Base-by-base conservation (phyloP, 495 filamentous ascomycete genomes). In the Saxophila tyrrhenica region DNA sequence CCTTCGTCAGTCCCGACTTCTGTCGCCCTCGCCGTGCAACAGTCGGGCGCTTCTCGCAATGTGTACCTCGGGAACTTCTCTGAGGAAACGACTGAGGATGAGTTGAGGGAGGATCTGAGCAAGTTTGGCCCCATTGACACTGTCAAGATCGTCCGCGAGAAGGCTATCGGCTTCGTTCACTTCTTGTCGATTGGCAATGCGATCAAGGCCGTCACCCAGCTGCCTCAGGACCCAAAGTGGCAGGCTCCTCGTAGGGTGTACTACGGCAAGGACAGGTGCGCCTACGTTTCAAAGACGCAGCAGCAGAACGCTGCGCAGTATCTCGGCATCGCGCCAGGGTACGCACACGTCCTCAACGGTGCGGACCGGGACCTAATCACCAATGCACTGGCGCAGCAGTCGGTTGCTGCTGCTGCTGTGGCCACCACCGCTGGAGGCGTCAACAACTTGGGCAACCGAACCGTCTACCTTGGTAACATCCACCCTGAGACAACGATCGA, bases 231-330 rank as follows among this genome's bases (percentile, higher is more conserved):
- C 70, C 71, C 84, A 2, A 95, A 95, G 71, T 98, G 92, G 92
- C 91, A 95, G 65, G 77, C 90, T 2, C 92, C 92, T 25, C 83
- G 87, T 51, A 86, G 92, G 39, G 94, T 98, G 11, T 97, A 95
- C 75, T 98, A 98, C 59, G 92, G 92, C 59, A 98, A 98, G 73
- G 92, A 98, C 67, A 80, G 92, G 43, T 98, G 92, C 65, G 92
- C 92, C 19, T 98, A 98, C 65, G 90, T 98, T 38, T 98, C 92
- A 42, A 98, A 98, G 78, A 98, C 92, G 0, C 92, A 98, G 72
- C 92, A 98, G 71, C 92, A 98, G 74, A 98, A 98, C 64, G 92
- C 92, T 16, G 92, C 92, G 24, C 92, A 98, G 71, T 98, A 96
- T 67, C 78, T 98, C 10, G 94, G 92, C 47, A 98, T 98, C 62